These are phyloP conservation scores for Xylariaceae sp. DNA, from an alignment of 2,329 filamentous ascomycete species.

Conservation along the genomic window DNA sequence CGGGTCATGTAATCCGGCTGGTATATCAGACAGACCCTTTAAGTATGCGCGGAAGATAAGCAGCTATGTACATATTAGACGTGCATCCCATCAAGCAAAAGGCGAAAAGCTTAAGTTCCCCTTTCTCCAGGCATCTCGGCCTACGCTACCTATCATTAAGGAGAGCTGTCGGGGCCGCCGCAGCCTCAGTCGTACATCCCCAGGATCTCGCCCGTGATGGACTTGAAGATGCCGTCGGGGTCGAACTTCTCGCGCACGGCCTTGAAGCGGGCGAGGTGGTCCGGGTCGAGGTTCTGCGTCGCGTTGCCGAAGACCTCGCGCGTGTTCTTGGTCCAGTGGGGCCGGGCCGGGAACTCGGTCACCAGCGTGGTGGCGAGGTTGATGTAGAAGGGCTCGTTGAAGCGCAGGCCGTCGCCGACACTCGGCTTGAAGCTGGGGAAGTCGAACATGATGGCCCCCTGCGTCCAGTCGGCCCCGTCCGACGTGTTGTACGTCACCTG, in stretches of 20 bases:
- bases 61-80: no score
- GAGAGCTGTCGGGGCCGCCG: no score
- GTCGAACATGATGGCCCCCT: conserved; percentile 47
- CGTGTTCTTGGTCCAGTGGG: conserved; percentile 49
- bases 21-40: no score
- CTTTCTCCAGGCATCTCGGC: no score
- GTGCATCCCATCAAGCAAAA: no score
- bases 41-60: no score
- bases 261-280: conserved; percentile 40
- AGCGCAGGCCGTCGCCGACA: conserved; percentile 37
- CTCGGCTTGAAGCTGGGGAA: conserved; percentile 41
- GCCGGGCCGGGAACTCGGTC: conserved; percentile 42
- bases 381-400: conserved; percentile 43
- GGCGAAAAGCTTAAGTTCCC: no score
- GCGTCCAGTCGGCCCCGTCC: conserved; percentile 39
- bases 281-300: conserved; percentile 39
- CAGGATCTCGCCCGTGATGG: conserved; percentile 40
- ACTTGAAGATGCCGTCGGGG: conserved; percentile 38
- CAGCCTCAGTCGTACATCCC: conserved; percentile 33
- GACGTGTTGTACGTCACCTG: conserved; percentile 40
- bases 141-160: no score
- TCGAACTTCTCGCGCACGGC: conserved; percentile 39
- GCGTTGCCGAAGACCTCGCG: conserved; percentile 36
- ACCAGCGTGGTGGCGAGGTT: conserved; percentile 38
- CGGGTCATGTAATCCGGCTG: no score